Evolutionary conservation across 805 yeast genomes (phyloP), one percentile per base, ranked within the genome.

Genomic region (Hemisphaericaspora nanyangensis): DNA sequence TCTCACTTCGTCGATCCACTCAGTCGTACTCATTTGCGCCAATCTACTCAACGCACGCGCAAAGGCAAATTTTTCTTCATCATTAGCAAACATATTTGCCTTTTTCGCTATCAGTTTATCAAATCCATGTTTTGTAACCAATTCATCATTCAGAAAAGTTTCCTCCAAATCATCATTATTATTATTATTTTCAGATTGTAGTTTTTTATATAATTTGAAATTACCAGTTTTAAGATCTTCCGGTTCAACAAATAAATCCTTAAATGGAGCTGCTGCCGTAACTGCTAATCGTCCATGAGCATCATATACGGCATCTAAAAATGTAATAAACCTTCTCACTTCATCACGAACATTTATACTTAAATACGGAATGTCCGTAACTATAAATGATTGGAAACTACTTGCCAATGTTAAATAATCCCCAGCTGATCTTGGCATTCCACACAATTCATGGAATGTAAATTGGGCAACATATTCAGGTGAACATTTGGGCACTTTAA

Each of bases 41-140:
- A 93, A 70, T 57, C 99, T 79, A 51, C 93, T 82, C 42, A 91
- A 69, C 0, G 98, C 97, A 56, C 99, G 76, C 0, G 96, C 96
- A 70, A 91, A 91, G 16, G 99, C 99, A 67, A 91, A 93, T 59
- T 83, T 77, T 64, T 91, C 99, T 61, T 91, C 99, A 61, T 89
- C 98, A 29, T 93, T 75, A 35, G 85, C 86, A 65, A 93, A 91
- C 76, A 85, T 76, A 49, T 79, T 56, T 1, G 89, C 85, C 54
- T 79, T 78, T 49, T 78, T 74, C 8, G 87, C 90, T 42, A 84
- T 68, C 45, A 79, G 79, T 44, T 79, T 75, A 48, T 82, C 85
- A 46, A 86, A 82, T 0, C 93, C 95, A 59, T 85, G 88, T 43
- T 80, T 74, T n/a, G 71, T 73, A 17, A 84, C 85, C 58, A 85